Evolutionary conservation across 495 filamentous ascomycete species (phyloP).

Genomic region (Aspergillus asperescens): DNA sequence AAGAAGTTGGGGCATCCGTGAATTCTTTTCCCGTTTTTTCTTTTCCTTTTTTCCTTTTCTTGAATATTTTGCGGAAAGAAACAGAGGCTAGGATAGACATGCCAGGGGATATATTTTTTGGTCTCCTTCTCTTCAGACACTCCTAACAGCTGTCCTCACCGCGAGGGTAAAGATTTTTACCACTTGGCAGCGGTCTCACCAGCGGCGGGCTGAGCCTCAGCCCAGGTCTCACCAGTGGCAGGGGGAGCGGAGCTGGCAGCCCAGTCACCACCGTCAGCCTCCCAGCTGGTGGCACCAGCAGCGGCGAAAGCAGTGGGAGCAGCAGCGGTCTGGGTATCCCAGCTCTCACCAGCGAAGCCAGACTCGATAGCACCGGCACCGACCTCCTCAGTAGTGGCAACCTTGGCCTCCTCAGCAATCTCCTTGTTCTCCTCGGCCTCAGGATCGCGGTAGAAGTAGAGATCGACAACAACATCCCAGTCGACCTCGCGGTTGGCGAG

Average conservation of each 20-base stretch:
- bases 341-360: conserved; percentile 65
- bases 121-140: conserved; percentile 11
- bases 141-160: conserved; percentile 33
- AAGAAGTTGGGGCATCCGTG: conserved; percentile 25
- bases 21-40: conserved; percentile 40
- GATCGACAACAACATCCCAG: conserved; percentile 98
- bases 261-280: conserved; percentile 70
- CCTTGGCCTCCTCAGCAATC: conserved; percentile 60
- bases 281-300: conserved; percentile 67
- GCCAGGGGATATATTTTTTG: conserved; percentile 31
- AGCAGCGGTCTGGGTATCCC: conserved; percentile 53
- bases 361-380: conserved; percentile 71
- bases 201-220: conserved; percentile 51
- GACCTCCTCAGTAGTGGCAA: conserved; percentile 77
- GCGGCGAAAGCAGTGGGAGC: conserved; percentile 58
- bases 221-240: conserved; percentile 62
- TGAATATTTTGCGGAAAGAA: conserved; percentile 24
- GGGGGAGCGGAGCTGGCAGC: conserved; percentile 55
- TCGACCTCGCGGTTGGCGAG: conserved; percentile 88
- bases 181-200: conserved; percentile 54
- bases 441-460: conserved; percentile 99
- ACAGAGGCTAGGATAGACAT: conserved; percentile 48
- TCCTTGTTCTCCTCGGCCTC: conserved; percentile 98
- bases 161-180: conserved; percentile 47
- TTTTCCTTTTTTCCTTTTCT: conserved; percentile 35